Evolutionary conservation across 1,139 yeast genomes (phyloP).

Genomic region (Schwanniomyces etchellsii): DNA sequence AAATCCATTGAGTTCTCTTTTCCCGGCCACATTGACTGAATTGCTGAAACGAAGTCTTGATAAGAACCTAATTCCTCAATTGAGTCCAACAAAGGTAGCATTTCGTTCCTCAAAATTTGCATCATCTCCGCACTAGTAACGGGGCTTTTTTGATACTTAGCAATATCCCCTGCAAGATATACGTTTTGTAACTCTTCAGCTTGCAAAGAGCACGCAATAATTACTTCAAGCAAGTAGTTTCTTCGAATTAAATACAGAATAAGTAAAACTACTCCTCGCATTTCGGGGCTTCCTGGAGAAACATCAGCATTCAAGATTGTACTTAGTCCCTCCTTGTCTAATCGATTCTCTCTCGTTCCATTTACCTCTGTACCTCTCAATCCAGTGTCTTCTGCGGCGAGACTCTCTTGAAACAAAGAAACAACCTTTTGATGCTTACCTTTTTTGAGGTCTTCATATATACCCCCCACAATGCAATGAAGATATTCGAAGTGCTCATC

Average conservation of each 20-base stretch:
- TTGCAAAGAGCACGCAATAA: constrained; percentile 2
- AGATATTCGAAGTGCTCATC: constrained; percentile 17
- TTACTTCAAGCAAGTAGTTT: constrained; percentile 16
- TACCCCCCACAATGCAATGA: neutral
- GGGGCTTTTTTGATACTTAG: constrained; percentile 1
- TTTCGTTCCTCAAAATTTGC: constrained; percentile 19
- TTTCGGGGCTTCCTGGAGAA: constrained; percentile 3
- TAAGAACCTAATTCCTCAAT: constrained; percentile 5
- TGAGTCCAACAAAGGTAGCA: constrained; percentile 26
- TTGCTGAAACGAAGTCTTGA: neutral
- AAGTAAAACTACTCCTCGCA: constrained; percentile 7
- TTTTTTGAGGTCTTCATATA: constrained; percentile 11
- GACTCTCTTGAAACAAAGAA: neutral
- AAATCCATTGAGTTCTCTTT: constrained; percentile 7
- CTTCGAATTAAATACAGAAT: constrained; percentile 24
- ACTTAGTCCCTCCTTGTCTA: neutral
- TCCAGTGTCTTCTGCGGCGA: constrained; percentile 1
- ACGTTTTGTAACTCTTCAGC: constrained; percentile 1
- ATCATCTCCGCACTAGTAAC: constrained; percentile 3
- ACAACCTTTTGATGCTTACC: constrained; percentile 20
- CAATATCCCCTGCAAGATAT: constrained; percentile 4
- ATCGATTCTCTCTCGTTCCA: constrained; percentile 5
- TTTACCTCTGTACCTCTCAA: constrained; percentile 2
- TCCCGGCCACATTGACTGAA: neutral
- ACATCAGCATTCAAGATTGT: neutral